Percentiles rank a stretch among this genome's conserved stretches.
phyloP scores from a whole-genome alignment of 2,329 filamentous ascomycete genomes.

The Colletotrichum sp. region DNA sequence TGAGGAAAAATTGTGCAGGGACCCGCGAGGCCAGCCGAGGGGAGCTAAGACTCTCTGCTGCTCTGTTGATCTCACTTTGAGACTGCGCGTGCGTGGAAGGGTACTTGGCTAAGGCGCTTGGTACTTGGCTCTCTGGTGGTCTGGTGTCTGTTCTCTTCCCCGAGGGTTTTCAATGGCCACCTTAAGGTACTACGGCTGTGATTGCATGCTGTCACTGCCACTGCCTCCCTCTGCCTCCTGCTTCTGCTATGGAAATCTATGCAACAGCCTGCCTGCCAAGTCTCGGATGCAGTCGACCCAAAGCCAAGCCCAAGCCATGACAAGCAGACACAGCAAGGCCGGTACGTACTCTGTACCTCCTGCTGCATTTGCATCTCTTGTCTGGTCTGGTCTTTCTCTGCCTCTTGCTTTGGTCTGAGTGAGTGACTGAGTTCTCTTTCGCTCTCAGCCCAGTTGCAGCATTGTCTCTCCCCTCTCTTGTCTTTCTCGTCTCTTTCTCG shows the following conservation, averaged over 20 bases:
- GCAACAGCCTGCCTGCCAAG: not conserved
- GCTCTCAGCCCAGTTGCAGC: not conserved
- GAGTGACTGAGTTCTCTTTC: not conserved
- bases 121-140: not conserved
- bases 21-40: not conserved
- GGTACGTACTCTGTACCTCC: not conserved
- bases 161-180: not conserved
- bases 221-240: not conserved
- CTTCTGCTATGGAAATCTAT: not conserved
- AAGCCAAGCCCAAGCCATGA: not conserved
- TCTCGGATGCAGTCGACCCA: not conserved
- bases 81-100: not conserved
- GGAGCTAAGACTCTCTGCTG: not conserved
- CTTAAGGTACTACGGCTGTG: not conserved
- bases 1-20: not conserved
- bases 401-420: not conserved
- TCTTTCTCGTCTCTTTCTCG: conserved; percentile 15
- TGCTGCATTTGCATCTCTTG: not conserved
- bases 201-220: not conserved
- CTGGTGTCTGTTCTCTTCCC: not conserved
- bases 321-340: not conserved
- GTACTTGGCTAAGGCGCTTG: not conserved
- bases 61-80: not conserved
- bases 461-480: conserved; percentile 17
- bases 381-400: not conserved